Evolutionary conservation across 2,329 filamentous ascomycete genomes (phyloP).

Genomic region (Alternaria atra): DNA sequence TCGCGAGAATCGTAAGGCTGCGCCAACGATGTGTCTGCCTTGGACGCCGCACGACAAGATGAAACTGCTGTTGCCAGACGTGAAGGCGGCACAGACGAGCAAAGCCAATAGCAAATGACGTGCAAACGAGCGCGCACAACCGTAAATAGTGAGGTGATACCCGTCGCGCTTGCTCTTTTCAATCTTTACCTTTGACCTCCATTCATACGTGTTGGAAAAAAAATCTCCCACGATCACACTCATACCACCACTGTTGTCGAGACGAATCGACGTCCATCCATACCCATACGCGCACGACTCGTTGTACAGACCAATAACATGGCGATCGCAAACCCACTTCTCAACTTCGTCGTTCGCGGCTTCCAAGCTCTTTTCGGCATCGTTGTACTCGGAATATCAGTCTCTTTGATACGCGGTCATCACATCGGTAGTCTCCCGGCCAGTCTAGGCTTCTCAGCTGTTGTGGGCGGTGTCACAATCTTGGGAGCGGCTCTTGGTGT

Average conservation of each 20-base stretch:
- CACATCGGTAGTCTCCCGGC: conserved; percentile 9
- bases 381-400: conserved; percentile 6
- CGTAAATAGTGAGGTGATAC: conserved; percentile 1
- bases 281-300: background rate
- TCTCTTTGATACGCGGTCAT: conserved; percentile 9
- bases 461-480: conserved; percentile 4
- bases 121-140: background rate
- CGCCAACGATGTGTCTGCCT: background rate
- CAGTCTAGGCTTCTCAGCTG: conserved; percentile 2
- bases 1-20: background rate
- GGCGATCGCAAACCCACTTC: background rate
- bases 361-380: conserved; percentile 12
- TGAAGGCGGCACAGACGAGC: background rate
- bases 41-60: background rate
- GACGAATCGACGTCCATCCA: background rate
- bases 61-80: background rate
- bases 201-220: background rate
- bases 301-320: background rate
- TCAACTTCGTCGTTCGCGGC: conserved; percentile 9
- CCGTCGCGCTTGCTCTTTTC: background rate
- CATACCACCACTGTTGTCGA: background rate
- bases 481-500: conserved; percentile 6
- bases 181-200: background rate
- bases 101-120: background rate
- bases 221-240: background rate